Evolutionary conservation across 1,139 yeast genomes (phyloP), one percentile per base, ranked within the genome.

Genomic region (Saccharomyces hybrid): DNA sequence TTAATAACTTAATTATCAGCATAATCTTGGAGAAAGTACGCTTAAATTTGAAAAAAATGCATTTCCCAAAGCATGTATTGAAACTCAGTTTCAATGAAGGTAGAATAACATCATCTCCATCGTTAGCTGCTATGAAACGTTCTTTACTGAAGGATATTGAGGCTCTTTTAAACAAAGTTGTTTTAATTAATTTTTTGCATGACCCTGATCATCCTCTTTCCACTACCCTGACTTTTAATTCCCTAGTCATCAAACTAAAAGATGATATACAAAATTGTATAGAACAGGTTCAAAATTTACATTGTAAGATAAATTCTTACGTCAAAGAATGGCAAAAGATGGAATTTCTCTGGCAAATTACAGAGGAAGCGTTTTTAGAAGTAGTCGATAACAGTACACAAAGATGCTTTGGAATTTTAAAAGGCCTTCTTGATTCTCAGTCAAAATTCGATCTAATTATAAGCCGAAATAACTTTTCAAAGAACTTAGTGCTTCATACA

Each of bases 261-360:
- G 44, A 5, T 9, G 26, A 38, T 20, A 38, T 38, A 14, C 23
- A 9, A 20, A 38, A 4, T 2, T 38, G 27, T 16, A 6, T 48
- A 5, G n/a, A 31, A n/a, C 14, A 32, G 26, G 20, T 32, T 4
- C 44, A 48, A 48, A 9, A 7, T 4, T n/a, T 31, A 9, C 23
- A 26, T 11, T 34, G 11, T 9, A 14, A 30, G 13, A 31, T 26
- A 13, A 48, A 16, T 31, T 6, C 7, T 5, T 52, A 51, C 28
- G n/a, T 51, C 3, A 6, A 7, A 5, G 9, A 42, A 30, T 56
- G 59, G 59, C 48, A 38, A n/a, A 23, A 26, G 5, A 47, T 48
- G 7, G 51, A 46, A 11, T 27, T 25, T 9, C 14, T 56, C 7
- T 56, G 55, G 57, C 16, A 13, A 11, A 28, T 54, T 28, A 52